These are phyloP conservation scores for Fusarium piperis DNA, from an alignment of 2,329 filamentous ascomycete genomes.

Conservation along the genomic window DNA sequence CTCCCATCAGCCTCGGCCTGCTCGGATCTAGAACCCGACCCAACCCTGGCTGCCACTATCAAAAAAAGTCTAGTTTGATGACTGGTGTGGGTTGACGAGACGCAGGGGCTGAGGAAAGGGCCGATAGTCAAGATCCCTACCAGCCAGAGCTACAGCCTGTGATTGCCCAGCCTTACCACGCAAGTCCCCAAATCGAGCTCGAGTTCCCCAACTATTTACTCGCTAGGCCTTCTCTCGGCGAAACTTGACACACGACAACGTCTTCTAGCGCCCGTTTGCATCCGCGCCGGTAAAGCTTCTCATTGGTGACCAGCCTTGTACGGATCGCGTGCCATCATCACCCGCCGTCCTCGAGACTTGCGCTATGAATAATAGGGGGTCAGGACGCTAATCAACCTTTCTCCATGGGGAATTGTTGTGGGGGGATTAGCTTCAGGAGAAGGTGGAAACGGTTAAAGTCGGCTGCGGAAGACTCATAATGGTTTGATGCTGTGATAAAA, in stretches of 20 bases:
- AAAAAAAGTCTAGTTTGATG: background rate
- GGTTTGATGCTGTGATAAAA: background rate
- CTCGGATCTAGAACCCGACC: background rate
- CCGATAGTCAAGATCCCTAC: background rate
- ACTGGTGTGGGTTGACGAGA: background rate
- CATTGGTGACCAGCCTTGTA: background rate
- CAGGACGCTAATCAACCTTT: background rate
- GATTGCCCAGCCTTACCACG: background rate
- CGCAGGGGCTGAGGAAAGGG: slow-evolving; percentile 3
- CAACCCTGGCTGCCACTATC: background rate
- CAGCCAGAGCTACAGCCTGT: too few species aligned
- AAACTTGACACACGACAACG: slow-evolving; percentile 3
- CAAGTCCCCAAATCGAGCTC: background rate
- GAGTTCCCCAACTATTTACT: background rate
- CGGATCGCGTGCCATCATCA: background rate
- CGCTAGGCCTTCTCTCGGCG: slow-evolving; percentile 14
- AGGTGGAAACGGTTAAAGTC: slow-evolving; percentile 1
- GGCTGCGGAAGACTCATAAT: background rate
- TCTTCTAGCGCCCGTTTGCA: background rate
- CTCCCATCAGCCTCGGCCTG: background rate
- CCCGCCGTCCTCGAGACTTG: background rate
- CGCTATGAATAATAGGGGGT: slow-evolving; percentile 2
- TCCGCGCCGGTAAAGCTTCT: background rate
- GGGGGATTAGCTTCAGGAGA: background rate
- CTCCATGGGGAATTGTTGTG: slow-evolving; percentile 9